phyloP scores from a whole-genome alignment of 768 basidiomycete genomes.

The Naganishia vishniacii region DNA sequence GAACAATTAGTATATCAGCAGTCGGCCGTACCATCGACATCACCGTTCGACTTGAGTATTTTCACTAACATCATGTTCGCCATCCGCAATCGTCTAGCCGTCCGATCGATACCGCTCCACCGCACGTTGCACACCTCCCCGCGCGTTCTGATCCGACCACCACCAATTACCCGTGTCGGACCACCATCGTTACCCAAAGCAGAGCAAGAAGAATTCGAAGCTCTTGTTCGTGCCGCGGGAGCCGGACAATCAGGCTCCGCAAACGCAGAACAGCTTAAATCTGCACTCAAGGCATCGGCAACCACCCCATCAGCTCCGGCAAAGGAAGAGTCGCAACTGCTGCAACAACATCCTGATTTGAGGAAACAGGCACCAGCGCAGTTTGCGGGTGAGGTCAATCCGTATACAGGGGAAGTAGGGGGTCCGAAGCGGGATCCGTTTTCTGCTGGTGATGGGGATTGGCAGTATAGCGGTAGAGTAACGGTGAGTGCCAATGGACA shows the following conservation, averaged over 20 bases:
- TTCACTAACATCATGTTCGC: background rate
- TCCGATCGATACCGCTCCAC: background rate
- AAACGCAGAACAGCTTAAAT: slow-evolving; percentile 30
- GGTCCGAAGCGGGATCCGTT: slow-evolving; percentile 48
- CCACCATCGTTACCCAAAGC: slow-evolving; percentile 40
- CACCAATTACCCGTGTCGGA: slow-evolving; percentile 35
- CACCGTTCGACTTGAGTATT: background rate
- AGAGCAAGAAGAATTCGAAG: slow-evolving; percentile 47
- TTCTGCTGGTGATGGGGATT: slow-evolving; percentile 41
- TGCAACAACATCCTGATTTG: slow-evolving; percentile 38
- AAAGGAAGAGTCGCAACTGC: slow-evolving; percentile 14
- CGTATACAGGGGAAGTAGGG: slow-evolving; percentile 44
- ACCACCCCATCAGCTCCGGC: background rate
- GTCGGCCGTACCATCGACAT: too few relatives aligned
- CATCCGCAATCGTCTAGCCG: background rate
- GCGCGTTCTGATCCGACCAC: background rate
- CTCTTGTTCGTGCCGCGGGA: slow-evolving; percentile 34
- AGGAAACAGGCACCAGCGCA: slow-evolving; percentile 38
- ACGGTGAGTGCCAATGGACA: slow-evolving; percentile 35
- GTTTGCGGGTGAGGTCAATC: slow-evolving; percentile 46
- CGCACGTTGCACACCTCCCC: slow-evolving; percentile 1
- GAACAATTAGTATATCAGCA: background rate
- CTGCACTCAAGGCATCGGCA: slow-evolving; percentile 17
- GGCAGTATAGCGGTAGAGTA: slow-evolving; percentile 46
- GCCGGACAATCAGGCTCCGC: slow-evolving; percentile 20